Conservation (phyloP, 192 early-diverging fungal species). For the Backusella mclennaniae region DNA sequence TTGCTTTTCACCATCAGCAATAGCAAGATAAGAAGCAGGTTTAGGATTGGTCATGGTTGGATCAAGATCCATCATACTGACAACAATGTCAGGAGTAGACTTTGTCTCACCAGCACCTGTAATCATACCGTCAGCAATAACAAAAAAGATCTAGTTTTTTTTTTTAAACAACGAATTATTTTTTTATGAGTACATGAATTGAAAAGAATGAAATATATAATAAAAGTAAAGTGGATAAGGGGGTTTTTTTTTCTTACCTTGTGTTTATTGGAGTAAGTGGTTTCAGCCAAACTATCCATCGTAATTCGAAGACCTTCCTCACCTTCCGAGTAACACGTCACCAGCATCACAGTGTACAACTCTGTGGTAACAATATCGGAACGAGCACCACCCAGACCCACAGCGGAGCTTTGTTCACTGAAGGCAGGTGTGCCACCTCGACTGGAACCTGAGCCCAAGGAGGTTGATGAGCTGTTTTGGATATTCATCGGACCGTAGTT, state of each 20-base stretch:
- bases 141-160: constrained; percentile 74
- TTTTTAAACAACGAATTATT: constrained; percentile 52
- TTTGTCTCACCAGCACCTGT: constrained; percentile 74
- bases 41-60: constrained; percentile 66
- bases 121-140: constrained; percentile 91
- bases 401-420: constrained; percentile 20
- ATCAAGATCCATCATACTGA: constrained; percentile 75
- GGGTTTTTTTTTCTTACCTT: constrained; percentile 56
- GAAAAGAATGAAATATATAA: background rate
- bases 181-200: constrained; percentile 35
- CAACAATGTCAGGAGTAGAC: constrained; percentile 77
- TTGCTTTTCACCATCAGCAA: constrained; percentile 80
- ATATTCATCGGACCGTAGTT: constrained; percentile 19
- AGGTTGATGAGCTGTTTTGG: constrained; percentile 6
- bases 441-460: constrained; percentile 14
- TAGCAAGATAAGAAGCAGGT: constrained; percentile 74
- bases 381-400: constrained; percentile 20
- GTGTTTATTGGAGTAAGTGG: constrained; percentile 81
- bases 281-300: constrained; percentile 78
- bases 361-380: constrained; percentile 46
- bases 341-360: constrained; percentile 73
- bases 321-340: constrained; percentile 94
- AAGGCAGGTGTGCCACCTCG: constrained; percentile 5
- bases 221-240: background rate
- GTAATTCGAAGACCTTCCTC: constrained; percentile 77